phyloP scores from a whole-genome alignment of 305 asterid species.

The Lippia alba region DNA sequence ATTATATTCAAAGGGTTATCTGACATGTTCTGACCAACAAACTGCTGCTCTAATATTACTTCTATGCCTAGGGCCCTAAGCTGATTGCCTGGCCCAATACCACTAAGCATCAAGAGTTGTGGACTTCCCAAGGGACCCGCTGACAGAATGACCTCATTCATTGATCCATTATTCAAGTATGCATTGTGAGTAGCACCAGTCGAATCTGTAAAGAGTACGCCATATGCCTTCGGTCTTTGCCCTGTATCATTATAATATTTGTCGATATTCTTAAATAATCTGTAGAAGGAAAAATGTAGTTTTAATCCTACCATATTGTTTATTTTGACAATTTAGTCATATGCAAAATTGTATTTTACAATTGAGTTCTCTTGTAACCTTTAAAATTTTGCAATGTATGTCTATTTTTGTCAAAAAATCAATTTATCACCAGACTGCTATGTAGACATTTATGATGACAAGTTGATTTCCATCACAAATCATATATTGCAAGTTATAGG shows the following conservation, averaged over 20 bases:
- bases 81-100: conserved; percentile 62
- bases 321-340: too few species aligned
- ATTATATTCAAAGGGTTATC: conserved; percentile 77
- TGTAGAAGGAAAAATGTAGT: neutral
- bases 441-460: too few species aligned
- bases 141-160: conserved; percentile 61
- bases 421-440: too few species aligned
- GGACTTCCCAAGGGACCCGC: conserved; percentile 94
- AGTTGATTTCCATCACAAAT: too few species aligned
- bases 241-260: conserved; percentile 38
- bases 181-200: conserved; percentile 51
- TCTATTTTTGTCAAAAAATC: too few species aligned
- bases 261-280: neutral
- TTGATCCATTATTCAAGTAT: conserved; percentile 44
- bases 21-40: conserved; percentile 62
- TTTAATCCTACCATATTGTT: too few species aligned
- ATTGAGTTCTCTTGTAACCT: too few species aligned
- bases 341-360: too few species aligned
- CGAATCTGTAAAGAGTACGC: conserved; percentile 57
- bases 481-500: too few species aligned
- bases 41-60: conserved; percentile 43
- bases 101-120: conserved; percentile 74
- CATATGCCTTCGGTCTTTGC: conserved; percentile 52
- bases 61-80: conserved; percentile 39
- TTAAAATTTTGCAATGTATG: too few species aligned